Evolutionary conservation across 495 filamentous ascomycete genomes (phyloP), one percentile per base, ranked within the genome.

Genomic region (Pyronema omphalodes): DNA sequence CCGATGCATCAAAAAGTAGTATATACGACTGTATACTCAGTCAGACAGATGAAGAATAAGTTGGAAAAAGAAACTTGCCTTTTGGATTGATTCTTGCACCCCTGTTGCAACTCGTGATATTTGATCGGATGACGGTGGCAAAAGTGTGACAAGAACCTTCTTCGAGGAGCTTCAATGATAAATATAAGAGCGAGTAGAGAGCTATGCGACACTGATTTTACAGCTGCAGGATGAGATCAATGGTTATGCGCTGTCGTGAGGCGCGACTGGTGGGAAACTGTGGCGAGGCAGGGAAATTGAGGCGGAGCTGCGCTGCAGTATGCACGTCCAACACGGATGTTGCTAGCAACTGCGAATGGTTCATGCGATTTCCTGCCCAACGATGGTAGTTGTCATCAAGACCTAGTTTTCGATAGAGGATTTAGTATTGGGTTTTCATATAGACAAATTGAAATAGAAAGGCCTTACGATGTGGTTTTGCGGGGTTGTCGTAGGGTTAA

Each of bases 241-340:
- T 19, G 9, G 14, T 17, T 36, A 36, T 50, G 47, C 47, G 47
- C 35, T 50, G 47, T 50, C 47, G 47, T 50, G 47, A 36, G 47
- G 18, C 47, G 47, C 7, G 47, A 50, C 36, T 12, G 8, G 9
- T 50, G 29, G 18, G 17, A 23, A 47, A 23, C 17, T 47, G 47
- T 36, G 47, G 47, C 47, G 47, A 50, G 47, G 47, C 29, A 29
- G 47, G 23, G 36, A 50, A 36, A 36, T 9, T 50, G 47, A 50
- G 47, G 47, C 47, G 47, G 47, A 50, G 47, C 19, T 50, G n/a
- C n/a, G 47, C 44, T 47, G 47, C 29, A 15, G 47, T 17, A 50
- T 50, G 47, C 47, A 50, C 47, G 47, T 34, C 46, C 47, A 50
- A 11, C 47, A 50, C 47, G 9, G 12, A 8, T 36, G 34, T 12